phyloP scores from a whole-genome alignment of 139 green algal species.

The Yamagishiella unicocca region DNA sequence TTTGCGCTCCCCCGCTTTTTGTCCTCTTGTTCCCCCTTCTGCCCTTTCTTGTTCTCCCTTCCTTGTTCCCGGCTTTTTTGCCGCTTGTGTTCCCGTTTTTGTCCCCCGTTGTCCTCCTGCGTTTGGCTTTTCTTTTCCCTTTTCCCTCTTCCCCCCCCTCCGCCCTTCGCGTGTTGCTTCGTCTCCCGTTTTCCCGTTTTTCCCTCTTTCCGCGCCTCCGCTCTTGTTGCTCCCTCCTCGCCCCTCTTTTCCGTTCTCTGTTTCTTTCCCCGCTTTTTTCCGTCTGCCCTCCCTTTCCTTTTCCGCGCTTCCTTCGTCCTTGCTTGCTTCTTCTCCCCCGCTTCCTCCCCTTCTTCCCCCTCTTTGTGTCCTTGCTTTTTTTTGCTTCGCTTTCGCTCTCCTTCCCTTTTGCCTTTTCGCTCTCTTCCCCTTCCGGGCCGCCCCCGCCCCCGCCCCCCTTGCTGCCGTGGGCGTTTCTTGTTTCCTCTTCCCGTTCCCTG shows the following conservation, averaged over 20 bases:
- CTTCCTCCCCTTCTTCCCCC: neutral
- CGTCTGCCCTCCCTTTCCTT: neutral
- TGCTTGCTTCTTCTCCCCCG: neutral
- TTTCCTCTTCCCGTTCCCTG: neutral
- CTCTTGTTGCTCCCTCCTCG: neutral
- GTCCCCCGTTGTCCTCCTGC: conserved; percentile 3
- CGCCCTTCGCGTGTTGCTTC: neutral
- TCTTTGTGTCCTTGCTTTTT: neutral
- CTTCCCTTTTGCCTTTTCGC: conserved; percentile 1
- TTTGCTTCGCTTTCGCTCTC: neutral
- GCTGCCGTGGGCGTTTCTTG: neutral
- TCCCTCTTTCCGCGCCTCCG: neutral
- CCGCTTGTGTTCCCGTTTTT: neutral
- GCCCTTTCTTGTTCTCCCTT: neutral
- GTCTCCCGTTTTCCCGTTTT: neutral
- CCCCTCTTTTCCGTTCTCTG: neutral
- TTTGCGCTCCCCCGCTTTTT: neutral
- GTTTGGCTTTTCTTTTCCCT: neutral
- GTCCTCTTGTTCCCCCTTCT: neutral
- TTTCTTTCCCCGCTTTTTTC: conserved; percentile 3
- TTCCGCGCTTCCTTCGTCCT: neutral
- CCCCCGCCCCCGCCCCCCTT: neutral
- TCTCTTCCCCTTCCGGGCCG: too few species aligned
- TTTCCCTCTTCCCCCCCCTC: neutral
- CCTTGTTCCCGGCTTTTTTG: neutral